phyloP scores from a whole-genome alignment of 345 rosid genomes.

The Aegle marmelos region DNA sequence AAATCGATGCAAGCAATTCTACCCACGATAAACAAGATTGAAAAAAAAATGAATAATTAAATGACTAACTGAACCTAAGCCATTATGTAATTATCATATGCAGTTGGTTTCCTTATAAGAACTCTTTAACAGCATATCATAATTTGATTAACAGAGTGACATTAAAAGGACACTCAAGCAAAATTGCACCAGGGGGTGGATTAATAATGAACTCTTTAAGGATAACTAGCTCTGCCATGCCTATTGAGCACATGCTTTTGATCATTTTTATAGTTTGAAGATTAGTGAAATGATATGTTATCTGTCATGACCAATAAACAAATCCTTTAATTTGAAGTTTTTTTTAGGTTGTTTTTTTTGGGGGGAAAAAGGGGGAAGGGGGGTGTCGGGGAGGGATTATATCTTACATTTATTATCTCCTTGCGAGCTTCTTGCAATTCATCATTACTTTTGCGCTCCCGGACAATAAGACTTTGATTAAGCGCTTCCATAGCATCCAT shows the following conservation, averaged over 20 bases:
- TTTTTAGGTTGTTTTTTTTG: neutral
- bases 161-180: no score
- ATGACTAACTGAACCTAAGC: neutral
- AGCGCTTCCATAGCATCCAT: conserved; percentile 33
- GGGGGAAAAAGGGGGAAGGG: no score
- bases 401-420: conserved; percentile 54
- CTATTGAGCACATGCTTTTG: neutral
- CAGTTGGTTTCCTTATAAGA: neutral
- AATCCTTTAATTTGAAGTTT: neutral
- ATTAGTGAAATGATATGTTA: no score
- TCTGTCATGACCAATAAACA: neutral
- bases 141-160: no score
- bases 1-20: neutral
- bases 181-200: neutral
- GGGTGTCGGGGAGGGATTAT: neutral
- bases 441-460: conserved; percentile 49
- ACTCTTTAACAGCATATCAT: neutral
- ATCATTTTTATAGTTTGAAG: neutral
- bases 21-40: neutral
- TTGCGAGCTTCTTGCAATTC: conserved; percentile 72
- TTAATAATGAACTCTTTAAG: neutral
- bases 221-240: neutral
- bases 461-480: conserved; percentile 42
- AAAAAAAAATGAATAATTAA: neutral
- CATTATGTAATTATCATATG: neutral